Base-by-base conservation (phyloP, 805 yeast genomes). In the Yarrowia sp. region DNA sequence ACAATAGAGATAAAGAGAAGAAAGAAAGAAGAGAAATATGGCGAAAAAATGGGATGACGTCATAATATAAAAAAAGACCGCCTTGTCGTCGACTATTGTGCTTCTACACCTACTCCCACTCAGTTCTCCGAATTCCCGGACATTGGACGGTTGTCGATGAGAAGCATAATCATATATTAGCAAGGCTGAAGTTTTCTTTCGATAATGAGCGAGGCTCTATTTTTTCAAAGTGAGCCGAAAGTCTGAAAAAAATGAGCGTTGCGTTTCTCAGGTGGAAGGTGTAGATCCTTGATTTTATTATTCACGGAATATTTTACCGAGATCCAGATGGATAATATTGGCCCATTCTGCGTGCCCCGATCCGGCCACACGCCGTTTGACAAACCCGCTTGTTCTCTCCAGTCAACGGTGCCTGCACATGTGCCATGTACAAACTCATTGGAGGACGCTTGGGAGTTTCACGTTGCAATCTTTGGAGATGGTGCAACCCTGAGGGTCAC, bases 351-450 rank as follows among this genome's bases (percentile, higher is more conserved):
- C 30, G 30, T 7, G 30, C 30, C 30, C 30, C 30, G 30, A 9
- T 19, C 49, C 30, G 30, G 12, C 49, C 49, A 20, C 15, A 30
- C 49, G 49, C 49, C 49, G 30, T 24, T 24, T 24, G 7, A 24
- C 30, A 24, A 24, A 7, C 30, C 30, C 30, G 30, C 30, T 24
- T 24, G 49, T 44, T 44, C 33, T 44, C 49, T 30, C 13, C 49
- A 30, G 30, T 24, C 19, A 50, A 50, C 56, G 56, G 56, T 19
- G 58, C 33, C 58, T 52, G 58, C 43, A 52, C 58, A 12, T 36
- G 14, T 36, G 39, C 20, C 58, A 52, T 52, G 58, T 52, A 52
- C 58, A 19, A n/a, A 34, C 10, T 40, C 55, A 49, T 4, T n/a
- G 20, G 6, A 4, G 12, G 20, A 20, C 39, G 30, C 30, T 24